These are phyloP conservation scores for Iris macrosiphon DNA, from an alignment of 106 monocot species.

Conservation along the genomic window DNA sequence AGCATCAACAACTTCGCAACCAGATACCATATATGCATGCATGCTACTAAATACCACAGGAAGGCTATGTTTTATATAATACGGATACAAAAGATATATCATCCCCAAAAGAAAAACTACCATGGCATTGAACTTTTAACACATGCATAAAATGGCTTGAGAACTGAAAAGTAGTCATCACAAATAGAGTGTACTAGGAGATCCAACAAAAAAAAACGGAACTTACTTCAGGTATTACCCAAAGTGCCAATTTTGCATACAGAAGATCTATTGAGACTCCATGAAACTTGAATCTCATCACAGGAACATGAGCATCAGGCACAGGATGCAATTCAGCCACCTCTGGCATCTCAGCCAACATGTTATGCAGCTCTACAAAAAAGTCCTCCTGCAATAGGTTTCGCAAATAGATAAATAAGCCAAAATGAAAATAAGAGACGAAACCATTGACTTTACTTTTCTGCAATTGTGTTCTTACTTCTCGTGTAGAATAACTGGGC, in stretches of 20 bases:
- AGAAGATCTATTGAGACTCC: slow-evolving; percentile 98
- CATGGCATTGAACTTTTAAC: no score
- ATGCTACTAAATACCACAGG: no score
- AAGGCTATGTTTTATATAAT: no score
- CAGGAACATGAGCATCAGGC: slow-evolving; percentile 97
- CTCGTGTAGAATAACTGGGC: slow-evolving; percentile 92
- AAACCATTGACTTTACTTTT: background rate
- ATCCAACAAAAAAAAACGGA: background rate
- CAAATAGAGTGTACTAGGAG: background rate
- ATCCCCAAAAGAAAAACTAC: no score
- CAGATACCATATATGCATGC: no score
- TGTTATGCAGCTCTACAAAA: slow-evolving; percentile 70
- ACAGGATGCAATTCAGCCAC: slow-evolving; percentile 92
- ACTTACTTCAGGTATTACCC: slow-evolving; percentile 93
- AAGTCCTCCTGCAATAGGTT: slow-evolving; percentile 80
- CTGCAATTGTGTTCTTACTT: slow-evolving; percentile 28
- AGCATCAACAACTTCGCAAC: no score
- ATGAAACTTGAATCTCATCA: slow-evolving; percentile 77
- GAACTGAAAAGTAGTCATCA: background rate
- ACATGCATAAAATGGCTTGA: background rate
- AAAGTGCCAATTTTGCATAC: slow-evolving; percentile 79
- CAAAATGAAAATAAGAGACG: background rate
- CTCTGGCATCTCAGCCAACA: slow-evolving; percentile 85
- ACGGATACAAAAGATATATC: no score
- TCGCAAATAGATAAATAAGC: background rate